Percentiles rank a stretch among this genome's conserved stretches.
Evolutionary conservation across 495 filamentous ascomycete species (phyloP).

Genomic region (Hypomontagnella monticulosa): DNA sequence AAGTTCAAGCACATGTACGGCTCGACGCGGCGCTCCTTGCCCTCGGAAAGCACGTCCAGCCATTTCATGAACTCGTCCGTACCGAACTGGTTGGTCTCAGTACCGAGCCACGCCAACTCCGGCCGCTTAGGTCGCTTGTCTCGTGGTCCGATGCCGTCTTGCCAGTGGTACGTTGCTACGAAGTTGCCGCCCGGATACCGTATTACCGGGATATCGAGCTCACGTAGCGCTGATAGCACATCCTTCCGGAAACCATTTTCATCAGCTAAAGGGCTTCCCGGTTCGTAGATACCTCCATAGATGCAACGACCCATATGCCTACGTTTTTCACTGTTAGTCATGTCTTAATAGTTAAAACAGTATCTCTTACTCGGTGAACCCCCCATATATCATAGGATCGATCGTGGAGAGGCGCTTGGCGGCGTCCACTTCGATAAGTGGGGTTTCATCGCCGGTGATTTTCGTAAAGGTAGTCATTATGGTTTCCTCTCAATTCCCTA

Average conservation of each 20-base stretch:
- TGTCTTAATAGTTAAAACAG: neutral
- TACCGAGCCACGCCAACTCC: slow-evolving; percentile 78
- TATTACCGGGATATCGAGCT: slow-evolving; percentile 76
- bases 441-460: slow-evolving; percentile 63
- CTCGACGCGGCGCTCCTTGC: slow-evolving; percentile 59
- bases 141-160: slow-evolving; percentile 77
- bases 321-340: neutral
- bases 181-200: slow-evolving; percentile 86
- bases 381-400: slow-evolving; percentile 77
- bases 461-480: slow-evolving; percentile 77
- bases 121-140: slow-evolving; percentile 72
- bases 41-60: slow-evolving; percentile 68
- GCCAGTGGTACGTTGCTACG: slow-evolving; percentile 84
- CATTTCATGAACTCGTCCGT: slow-evolving; percentile 87
- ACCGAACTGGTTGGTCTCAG: slow-evolving; percentile 79
- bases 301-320: slow-evolving; percentile 88
- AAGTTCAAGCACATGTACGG: slow-evolving; percentile 82
- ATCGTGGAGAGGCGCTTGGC: slow-evolving; percentile 71
- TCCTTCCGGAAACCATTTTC: slow-evolving; percentile 79
- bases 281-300: slow-evolving; percentile 86
- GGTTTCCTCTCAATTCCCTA: neutral
- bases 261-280: slow-evolving; percentile 73
- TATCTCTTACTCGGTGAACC: slow-evolving; percentile 72
- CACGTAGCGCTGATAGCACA: slow-evolving; percentile 73
- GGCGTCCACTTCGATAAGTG: slow-evolving; percentile 69